These are phyloP conservation scores for Termitomyces sp. DNA, from an alignment of 768 basidiomycete species.

Conservation along the genomic window DNA sequence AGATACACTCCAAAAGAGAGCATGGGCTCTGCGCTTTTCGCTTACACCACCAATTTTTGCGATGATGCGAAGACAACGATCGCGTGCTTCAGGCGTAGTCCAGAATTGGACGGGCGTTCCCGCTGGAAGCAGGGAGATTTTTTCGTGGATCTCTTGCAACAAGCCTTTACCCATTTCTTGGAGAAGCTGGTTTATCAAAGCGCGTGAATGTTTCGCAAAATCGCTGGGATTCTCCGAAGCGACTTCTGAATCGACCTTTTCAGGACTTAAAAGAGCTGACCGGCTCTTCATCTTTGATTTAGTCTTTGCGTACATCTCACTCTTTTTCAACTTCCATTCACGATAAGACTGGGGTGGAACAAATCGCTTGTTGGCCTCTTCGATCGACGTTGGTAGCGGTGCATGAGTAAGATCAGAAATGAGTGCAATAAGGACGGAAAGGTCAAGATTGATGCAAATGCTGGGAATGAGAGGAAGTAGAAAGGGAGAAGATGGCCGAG, in stretches of 20 bases:
- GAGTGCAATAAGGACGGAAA: slow-evolving; percentile 80
- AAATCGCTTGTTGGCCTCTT: slow-evolving; percentile 61
- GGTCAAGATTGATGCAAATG: slow-evolving; percentile 66
- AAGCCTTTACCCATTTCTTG: slow-evolving; percentile 67
- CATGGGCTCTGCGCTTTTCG: slow-evolving; percentile 59
- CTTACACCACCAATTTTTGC: slow-evolving; percentile 69
- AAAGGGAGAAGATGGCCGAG: slow-evolving; percentile 9
- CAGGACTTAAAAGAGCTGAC: slow-evolving; percentile 7
- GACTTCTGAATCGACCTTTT: slow-evolving; percentile 19
- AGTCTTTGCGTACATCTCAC: slow-evolving; percentile 16
- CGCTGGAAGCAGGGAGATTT: slow-evolving; percentile 23
- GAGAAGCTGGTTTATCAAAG: slow-evolving; percentile 63
- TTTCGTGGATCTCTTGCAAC: slow-evolving; percentile 56
- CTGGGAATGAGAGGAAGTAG: slow-evolving; percentile 39
- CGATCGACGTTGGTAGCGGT: slow-evolving; percentile 46
- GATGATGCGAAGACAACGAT: slow-evolving; percentile 71
- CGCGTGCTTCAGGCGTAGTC: slow-evolving; percentile 73
- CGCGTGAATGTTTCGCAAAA: slow-evolving; percentile 55
- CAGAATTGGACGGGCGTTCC: slow-evolving; percentile 52
- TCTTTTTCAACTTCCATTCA: slow-evolving; percentile 49
- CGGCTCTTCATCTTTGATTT: slow-evolving; percentile 2
- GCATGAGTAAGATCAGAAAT: slow-evolving; percentile 79
- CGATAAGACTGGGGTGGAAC: slow-evolving; percentile 50
- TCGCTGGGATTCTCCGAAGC: slow-evolving; percentile 26
- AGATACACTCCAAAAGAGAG: slow-evolving; percentile 42